Base-by-base conservation (phyloP, 2,329 filamentous ascomycete species). In the Trichothecium sympodiale region DNA sequence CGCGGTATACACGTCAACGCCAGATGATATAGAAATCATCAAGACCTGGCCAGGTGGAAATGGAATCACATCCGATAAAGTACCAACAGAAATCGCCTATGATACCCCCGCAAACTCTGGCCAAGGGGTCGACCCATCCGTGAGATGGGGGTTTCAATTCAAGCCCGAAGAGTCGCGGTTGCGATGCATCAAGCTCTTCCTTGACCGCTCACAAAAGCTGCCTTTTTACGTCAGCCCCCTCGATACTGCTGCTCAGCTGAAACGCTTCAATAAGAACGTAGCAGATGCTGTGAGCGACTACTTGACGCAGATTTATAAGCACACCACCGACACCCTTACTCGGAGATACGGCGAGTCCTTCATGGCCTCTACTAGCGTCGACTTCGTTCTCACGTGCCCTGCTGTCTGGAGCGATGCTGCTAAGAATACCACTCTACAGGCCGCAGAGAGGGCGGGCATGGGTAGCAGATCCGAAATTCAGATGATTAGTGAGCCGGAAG, bases 1-100 rank as follows among this genome's bases (percentile, higher is more conserved):
- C 6, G 77, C 78, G 20, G 78, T 83, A 4, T 84, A 85, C 48
- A 82, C 78, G 12, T 80, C 76, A 4, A 83, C 77, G 2, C 82
- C 83, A 10, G 82, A 88, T 54, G 83, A 87, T 54, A 67, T 88
- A 39, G 81, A 87, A 52, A 84, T 87, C 48, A 86, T 88, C 62
- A 87, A 86, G 62, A 80, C 74, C 12, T 89, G 83, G 83, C 83
- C 83, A 1, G 83, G 83, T 17, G 81, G 81, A 18, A 87, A 88
- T 51, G 82, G 82, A 48, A 85, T 88, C 59, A 87, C 83, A n/a
- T 86, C 81, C 26, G 83, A 89, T 63, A 89, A 89, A 64, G 83
- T 88, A 2, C 83, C 83, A 2, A 86, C 82, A 12, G 83, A 88
- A 55, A 80, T 88, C 36, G 79, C 81, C 44, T 77, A 77, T 46